Evolutionary conservation across 2,329 filamentous ascomycete species (phyloP).

Genomic region (Paecilomyces sp.): DNA sequence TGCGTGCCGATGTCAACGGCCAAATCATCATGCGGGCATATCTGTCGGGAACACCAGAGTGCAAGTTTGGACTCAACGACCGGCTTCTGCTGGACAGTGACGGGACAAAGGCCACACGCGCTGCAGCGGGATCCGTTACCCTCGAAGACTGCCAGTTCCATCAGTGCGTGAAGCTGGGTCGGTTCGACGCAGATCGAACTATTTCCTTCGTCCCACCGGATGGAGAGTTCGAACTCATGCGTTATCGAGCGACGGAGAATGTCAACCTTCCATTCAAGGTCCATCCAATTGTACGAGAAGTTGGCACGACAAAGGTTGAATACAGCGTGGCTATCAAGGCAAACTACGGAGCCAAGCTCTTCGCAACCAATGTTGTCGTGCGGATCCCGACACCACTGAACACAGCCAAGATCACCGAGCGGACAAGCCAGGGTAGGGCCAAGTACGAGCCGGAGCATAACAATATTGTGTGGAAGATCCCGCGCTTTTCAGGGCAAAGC

Average conservation of each 20-base stretch:
- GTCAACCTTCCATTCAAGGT: conserved; percentile 98
- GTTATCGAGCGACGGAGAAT: conserved; percentile 95
- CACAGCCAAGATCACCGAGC: conserved; percentile 86
- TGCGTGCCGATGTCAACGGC: conserved; percentile 91
- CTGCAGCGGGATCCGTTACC: conserved; percentile 89
- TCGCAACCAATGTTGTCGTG: conserved; percentile 92
- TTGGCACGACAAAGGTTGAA: conserved; percentile 95
- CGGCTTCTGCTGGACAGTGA: conserved; percentile 77
- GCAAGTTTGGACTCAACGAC: conserved; percentile 98
- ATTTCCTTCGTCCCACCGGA: conserved; percentile 96
- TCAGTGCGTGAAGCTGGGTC: conserved; percentile 94
- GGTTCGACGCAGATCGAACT: conserved; percentile 93
- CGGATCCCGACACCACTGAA: conserved; percentile 94
- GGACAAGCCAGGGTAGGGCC: conserved; percentile 91
- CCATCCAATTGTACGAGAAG: conserved; percentile 95
- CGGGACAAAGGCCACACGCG: conserved; percentile 81
- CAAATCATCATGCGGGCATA: conserved; percentile 99
- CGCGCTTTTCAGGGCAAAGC: conserved; percentile 94
- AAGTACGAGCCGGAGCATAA: conserved; percentile 98
- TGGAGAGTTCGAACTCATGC: conserved; percentile 97
- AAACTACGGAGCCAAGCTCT: conserved; percentile 93
- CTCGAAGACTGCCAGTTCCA: conserved; percentile 98
- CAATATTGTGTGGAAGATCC: conserved; percentile 98
- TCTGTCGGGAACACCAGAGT: conserved; percentile 90
- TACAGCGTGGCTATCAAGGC: conserved; percentile 97